These are phyloP conservation scores for Tylopilus sp. DNA, from an alignment of 768 basidiomycete genomes.

Conservation along the genomic window DNA sequence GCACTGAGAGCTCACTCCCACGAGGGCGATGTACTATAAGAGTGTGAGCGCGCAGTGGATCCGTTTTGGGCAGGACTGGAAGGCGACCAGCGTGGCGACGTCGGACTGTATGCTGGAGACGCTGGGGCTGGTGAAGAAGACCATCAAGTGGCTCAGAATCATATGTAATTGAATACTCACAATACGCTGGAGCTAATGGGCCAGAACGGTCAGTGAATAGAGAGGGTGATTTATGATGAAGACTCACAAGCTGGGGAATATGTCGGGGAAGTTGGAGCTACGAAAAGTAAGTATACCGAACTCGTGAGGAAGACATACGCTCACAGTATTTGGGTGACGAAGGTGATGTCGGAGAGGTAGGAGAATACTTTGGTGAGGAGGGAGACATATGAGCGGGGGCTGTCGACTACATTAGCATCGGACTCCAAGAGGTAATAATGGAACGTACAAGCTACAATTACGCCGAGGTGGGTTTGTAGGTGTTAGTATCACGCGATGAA, in stretches of 20 bases:
- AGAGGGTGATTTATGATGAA: not conserved
- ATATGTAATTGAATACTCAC: conserved; percentile 41
- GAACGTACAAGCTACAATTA: conserved; percentile 58
- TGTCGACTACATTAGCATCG: conserved; percentile 25
- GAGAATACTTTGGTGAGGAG: conserved; percentile 89
- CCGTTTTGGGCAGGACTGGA: conserved; percentile 68
- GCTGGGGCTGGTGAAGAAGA: conserved; percentile 56
- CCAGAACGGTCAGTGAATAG: conserved; percentile 4
- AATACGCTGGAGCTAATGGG: conserved; percentile 70
- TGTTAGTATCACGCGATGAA: conserved; percentile 23
- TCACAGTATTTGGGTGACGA: conserved; percentile 90
- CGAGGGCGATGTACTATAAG: conserved; percentile 49
- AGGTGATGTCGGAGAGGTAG: conserved; percentile 89
- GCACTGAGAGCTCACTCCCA: conserved; percentile 39
- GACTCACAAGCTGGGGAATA: conserved; percentile 85
- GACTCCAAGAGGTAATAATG: not conserved
- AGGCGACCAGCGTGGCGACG: conserved; percentile 81
- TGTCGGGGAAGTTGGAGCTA: conserved; percentile 83
- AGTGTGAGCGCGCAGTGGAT: conserved; percentile 37
- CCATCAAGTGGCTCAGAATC: conserved; percentile 7
- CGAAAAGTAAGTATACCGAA: conserved; percentile 10
- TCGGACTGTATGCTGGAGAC: conserved; percentile 83
- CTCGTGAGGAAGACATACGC: conserved; percentile 25
- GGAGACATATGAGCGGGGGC: conserved; percentile 84
- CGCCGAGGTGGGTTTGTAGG: not conserved